Base-by-base conservation (phyloP, 768 basidiomycete species). In the Russula virescens region DNA sequence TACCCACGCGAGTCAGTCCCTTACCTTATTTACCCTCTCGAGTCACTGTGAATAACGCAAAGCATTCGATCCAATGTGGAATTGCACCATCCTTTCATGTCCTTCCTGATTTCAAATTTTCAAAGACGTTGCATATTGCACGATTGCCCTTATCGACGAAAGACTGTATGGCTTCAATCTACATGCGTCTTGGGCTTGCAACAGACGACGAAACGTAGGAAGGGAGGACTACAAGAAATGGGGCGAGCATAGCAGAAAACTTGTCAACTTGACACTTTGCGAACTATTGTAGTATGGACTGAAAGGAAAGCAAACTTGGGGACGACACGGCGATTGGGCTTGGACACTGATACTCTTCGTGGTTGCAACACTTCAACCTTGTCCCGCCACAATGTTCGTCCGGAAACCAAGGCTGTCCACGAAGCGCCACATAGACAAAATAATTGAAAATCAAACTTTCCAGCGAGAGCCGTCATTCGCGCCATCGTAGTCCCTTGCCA, bases 211-310 rank as follows among this genome's bases (percentile, higher is more conserved):
- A 65, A 62, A 61, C 55, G 60, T 58, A 79, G 75, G 31, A 73
- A 78, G 78, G 73, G 73, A 74, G 72, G 75, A 78, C 72, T 80
- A 83, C 80, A 80, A 75, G 78, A 82, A 79, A 81, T 76, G 72
- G 75, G 81, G 75, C 73, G 78, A 66, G 79, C 71, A 75, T 69
- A 76, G 78, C 78, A 78, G 74, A 75, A 80, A 75, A 86, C 83
- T 85, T 85, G 83, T 80, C 69, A 83, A 83, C 82, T 85, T 84
- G 82, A 76, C 72, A 76, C 76, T 75, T 80, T 76, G 79, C 77
- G 82, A 84, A 78, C 78, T 80, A 68, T 80, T 69, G 67, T 66
- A 68, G 67, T 65, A 68, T 61, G 68, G 69, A 73, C 68, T 62
- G 58, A 78, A 76, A 75, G 77, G 78, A 73, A 80, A 74, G 74